Percentiles rank a stretch among this genome's conserved stretches.
Evolutionary conservation across 495 filamentous ascomycete species (phyloP).

Genomic region (Parmelia sp.): DNA sequence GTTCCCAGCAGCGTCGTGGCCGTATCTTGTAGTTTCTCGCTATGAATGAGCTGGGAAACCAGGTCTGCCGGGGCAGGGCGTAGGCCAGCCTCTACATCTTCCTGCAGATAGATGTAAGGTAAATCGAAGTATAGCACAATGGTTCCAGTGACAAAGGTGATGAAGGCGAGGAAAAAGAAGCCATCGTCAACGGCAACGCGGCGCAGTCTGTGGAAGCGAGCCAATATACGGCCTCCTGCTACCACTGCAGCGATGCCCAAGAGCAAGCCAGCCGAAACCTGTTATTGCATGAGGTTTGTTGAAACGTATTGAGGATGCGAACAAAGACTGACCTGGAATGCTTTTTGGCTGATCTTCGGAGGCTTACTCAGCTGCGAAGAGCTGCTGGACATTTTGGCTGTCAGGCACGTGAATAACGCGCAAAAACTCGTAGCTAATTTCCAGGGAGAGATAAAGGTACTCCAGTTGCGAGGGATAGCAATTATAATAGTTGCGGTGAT

Average conservation of each 20-base stretch:
- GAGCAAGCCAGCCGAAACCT: conserved; percentile 16
- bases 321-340: conserved; percentile 10
- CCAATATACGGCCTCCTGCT: conserved; percentile 15
- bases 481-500: not conserved
- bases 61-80: conserved; percentile 11
- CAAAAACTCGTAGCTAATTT: not conserved
- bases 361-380: not conserved
- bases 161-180: conserved; percentile 19
- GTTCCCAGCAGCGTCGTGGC: conserved; percentile 7
- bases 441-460: not conserved
- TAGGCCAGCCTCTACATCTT: conserved; percentile 19
- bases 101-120: conserved; percentile 21
- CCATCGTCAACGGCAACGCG: conserved; percentile 17
- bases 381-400: conserved; percentile 5
- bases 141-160: conserved; percentile 15
- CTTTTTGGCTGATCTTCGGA: conserved; percentile 13
- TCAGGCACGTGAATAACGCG: not conserved
- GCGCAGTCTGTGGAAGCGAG: conserved; percentile 9
- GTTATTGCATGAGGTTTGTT: not conserved
- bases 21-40: conserved; percentile 16
- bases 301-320: too few species aligned
- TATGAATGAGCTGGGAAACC: conserved; percentile 15
- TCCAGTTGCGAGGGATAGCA: not conserved
- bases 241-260: conserved; percentile 17
- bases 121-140: conserved; percentile 18